These are phyloP conservation scores for Mortierella polycephala DNA, from an alignment of 371 early-diverging fungal genomes.

Conservation along the genomic window DNA sequence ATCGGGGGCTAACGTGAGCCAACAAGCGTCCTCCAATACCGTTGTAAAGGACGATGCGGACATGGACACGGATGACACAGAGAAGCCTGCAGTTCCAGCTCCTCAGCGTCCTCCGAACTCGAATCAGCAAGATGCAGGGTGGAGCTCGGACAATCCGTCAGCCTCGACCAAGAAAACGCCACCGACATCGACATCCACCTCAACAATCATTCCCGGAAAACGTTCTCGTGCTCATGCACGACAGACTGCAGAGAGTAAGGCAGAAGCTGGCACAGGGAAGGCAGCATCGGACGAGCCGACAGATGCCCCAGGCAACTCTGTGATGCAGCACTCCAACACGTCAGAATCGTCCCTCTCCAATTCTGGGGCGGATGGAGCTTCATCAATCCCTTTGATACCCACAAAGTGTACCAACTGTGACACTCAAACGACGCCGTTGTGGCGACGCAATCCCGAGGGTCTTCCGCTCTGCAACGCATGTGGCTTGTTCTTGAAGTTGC, in stretches of 20 bases:
- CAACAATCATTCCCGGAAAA: conserved; percentile 52
- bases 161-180: conserved; percentile 37
- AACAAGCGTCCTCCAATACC: conserved; percentile 11
- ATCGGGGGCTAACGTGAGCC: conserved; percentile 14
- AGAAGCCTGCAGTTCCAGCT: conserved; percentile 8
- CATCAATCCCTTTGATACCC: conserved; percentile 48
- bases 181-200: conserved; percentile 23
- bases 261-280: conserved; percentile 20
- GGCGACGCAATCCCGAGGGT: conserved; percentile 90
- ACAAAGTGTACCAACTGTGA: conserved; percentile 90
- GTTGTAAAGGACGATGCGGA: conserved; percentile 32
- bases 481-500: conserved; percentile 82
- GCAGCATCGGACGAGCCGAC: conserved; percentile 18
- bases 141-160: conserved; percentile 21
- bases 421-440: conserved; percentile 93
- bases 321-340: conserved; percentile 29
- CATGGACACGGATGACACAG: conserved; percentile 50
- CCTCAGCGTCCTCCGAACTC: conserved; percentile 13
- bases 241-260: conserved; percentile 29
- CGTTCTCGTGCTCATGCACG: conserved; percentile 46
- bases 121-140: conserved; percentile 22
- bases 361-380: conserved; percentile 23
- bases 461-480: conserved; percentile 74
- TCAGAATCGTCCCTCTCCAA: conserved; percentile 28
- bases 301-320: conserved; percentile 10